Percentiles rank a stretch among this genome's conserved stretches.
Conservation (phyloP, 2,329 filamentous ascomycete genomes). For the Sporothrix schenckii region DNA sequence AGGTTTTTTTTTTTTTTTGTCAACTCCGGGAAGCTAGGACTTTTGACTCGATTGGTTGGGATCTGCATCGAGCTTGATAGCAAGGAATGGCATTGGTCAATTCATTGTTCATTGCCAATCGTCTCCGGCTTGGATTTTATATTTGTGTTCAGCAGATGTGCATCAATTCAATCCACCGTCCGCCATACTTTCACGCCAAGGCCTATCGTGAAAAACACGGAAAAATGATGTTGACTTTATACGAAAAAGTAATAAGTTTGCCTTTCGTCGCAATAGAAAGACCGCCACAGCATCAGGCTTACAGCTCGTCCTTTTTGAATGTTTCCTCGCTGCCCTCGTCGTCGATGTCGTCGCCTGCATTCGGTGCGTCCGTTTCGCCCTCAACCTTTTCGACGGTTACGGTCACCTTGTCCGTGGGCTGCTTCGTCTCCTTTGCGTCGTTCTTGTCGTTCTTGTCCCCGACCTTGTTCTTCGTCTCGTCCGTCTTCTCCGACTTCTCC, state of each 20-base stretch:
- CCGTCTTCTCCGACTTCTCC: slow-evolving; percentile 35
- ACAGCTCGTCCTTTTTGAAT: slow-evolving; percentile 56
- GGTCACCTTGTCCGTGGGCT: background rate
- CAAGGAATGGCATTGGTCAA: background rate
- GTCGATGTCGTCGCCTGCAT: slow-evolving; percentile 26
- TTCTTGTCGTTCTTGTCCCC: background rate
- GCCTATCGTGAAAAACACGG: background rate
- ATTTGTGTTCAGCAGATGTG: background rate
- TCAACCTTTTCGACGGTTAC: slow-evolving; percentile 11
- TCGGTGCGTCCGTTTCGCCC: background rate
- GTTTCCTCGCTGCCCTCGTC: slow-evolving; percentile 53
- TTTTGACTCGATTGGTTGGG: background rate
- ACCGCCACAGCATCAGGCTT: slow-evolving; percentile 32
- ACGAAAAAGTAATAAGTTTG: background rate
- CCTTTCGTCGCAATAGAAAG: too few relatives aligned
- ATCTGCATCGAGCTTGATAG: background rate
- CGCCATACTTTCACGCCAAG: background rate
- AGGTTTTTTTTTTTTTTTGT: background rate
- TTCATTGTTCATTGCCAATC: background rate
- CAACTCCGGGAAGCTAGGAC: background rate
- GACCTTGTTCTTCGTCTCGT: slow-evolving; percentile 4
- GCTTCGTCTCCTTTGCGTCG: slow-evolving; percentile 31
- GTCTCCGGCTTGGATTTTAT: background rate
- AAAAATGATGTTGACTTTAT: background rate
- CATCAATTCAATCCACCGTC: background rate